Evolutionary conservation across 75 land plant species (phyloP).

Genomic region (Selaginella tamariscina): DNA sequence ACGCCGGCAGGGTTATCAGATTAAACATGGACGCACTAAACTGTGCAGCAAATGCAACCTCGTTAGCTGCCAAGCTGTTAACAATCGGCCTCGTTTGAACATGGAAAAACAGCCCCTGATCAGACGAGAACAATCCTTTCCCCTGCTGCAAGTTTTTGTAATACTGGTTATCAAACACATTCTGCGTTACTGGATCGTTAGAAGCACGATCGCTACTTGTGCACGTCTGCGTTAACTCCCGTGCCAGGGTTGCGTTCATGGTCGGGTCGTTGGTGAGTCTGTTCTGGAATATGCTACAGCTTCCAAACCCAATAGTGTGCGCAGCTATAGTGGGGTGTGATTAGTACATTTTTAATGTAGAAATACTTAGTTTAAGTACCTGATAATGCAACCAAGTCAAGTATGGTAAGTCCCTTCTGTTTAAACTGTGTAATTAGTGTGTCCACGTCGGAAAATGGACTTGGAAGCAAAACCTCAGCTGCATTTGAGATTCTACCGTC

Average conservation of each 20-base stretch:
- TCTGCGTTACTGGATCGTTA: conserved; percentile 31
- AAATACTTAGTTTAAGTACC: background rate
- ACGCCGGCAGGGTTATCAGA: no score
- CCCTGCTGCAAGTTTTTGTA: conserved; percentile 23
- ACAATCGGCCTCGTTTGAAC: no score
- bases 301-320: background rate
- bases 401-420: background rate
- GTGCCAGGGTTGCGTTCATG: background rate
- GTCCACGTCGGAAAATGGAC: background rate
- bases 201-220: no score
- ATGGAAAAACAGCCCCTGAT: conserved; percentile 32
- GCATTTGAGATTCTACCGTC: background rate
- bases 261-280: background rate
- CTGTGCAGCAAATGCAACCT: no score
- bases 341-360: no score
- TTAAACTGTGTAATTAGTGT: background rate
- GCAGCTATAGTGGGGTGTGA: no score
- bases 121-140: conserved; percentile 43
- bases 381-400: conserved; percentile 3
- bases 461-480: background rate
- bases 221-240: background rate
- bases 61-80: no score
- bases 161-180: conserved; percentile 37
- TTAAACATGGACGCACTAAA: no score
- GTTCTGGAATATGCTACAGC: background rate